Base-by-base conservation (phyloP, 1,284 basidiomycete genomes). In the Trichosporon sp. region DNA sequence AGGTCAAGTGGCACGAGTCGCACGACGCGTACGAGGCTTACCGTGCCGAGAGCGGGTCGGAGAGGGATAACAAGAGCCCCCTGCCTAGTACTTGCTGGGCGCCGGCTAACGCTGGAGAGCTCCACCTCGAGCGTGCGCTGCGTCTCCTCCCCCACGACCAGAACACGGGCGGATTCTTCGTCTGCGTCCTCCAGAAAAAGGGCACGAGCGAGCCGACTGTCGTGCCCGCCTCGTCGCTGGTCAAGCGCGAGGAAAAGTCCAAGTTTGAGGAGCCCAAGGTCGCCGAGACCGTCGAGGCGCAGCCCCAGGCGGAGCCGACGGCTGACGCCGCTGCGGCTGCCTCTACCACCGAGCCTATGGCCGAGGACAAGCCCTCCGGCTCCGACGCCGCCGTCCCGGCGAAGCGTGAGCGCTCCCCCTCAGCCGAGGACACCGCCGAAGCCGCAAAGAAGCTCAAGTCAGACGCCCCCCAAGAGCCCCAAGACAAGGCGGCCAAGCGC, bases 121-220 rank as follows among this genome's bases (percentile, higher is more conserved):
- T 99, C 72, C 95, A 98, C 83, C 86, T 99, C 84, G 95, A 99
- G 83, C 99, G 98, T 80, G 97, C 95, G 63, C 81, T 96, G 76
- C 86, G 95, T 54, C 87, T 96, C 67, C 92, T 97, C 74, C 95
- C 96, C 3, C 95, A 99, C 77, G 82, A 96, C 49, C 95, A 99
- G 81, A 91, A 99, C 78, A 94, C 95, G 0, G 96, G 96, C 11
- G 96, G 93, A 0, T 99, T 99, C 82, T 99, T 97, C 74, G 88
- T 99, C 27, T 92, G 93, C 16, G 89, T 97, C 0, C 81, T 99
- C 34, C 86, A 93, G 73, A 85, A 84, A 72, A 73, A 72, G 54
- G 69, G 56, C 4, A 36, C 49, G n/a, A 32, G 27, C 49, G 25
- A 29, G 49, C 49, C 31, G 32, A 40, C 60, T 2, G 36, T 31